Base-by-base conservation (phyloP, 2,329 filamentous ascomycete genomes). In the Tricladium varicosporioides region DNA sequence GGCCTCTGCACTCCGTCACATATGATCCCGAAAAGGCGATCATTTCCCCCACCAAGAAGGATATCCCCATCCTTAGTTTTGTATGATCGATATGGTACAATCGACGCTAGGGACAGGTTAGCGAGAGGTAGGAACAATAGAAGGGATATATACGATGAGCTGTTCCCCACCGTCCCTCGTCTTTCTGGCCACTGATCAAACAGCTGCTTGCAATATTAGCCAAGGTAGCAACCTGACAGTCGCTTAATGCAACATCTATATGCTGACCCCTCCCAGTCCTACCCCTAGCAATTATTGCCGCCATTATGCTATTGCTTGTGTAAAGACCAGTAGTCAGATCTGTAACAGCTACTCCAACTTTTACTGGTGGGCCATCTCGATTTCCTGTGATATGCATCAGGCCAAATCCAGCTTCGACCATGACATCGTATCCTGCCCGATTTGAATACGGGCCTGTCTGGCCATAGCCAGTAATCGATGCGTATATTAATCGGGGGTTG, bases 361-460 rank as follows among this genome's bases (percentile, higher is more conserved):
- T 99, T 42, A 97, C 94, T 0, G 94, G 94, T 1, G 92, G 88
- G 0, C 93, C 92, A 67, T 96, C 89, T 55, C 92, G 82, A 60
- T 83, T 83, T 32, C 94, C 94, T 0, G 94, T 99, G 66, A 99
- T 97, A 75, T 99, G 94, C 94, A 99, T 99, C 56, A 99, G 76
- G 0, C 94, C 94, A 75, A 99, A 92, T 72, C 97, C 94, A 58
- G 94, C 94, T 77, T 99, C 94, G 10, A 99, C 93, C 93, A 99
- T 99, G 65, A 99, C 94, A 74, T 99, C 94, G 78, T 99, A 99
- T 4, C 94, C 94, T 2, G 94, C 92, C 13, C 94, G 83, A 62
- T 86, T 83, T 5, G 87, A 85, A 73, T 96, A 96, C 0, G 94
- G 94, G 0, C 94, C 94, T 1, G 90, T 96, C 71, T 99, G 94